Evolutionary conservation across 129 eudicot species (phyloP).

Genomic region (Flaveria ramosissima): DNA sequence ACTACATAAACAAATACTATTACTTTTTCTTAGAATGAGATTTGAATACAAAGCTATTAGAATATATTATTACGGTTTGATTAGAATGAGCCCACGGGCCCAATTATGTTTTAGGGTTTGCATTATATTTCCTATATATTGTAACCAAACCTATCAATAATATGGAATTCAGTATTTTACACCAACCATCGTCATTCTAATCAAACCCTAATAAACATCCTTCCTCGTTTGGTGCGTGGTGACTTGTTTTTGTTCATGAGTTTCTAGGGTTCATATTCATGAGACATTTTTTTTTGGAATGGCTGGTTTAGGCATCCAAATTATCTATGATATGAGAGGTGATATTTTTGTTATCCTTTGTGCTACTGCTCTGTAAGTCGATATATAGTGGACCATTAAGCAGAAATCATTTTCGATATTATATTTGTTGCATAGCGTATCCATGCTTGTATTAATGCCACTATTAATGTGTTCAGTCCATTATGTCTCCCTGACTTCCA

Average conservation of each 20-base stretch:
- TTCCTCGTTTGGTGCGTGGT: background rate
- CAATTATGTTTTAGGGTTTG: no score
- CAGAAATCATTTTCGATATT: background rate
- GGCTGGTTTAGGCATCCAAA: background rate
- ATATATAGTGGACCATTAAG: slow-evolving; percentile 18
- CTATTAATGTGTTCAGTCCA: slow-evolving; percentile 12
- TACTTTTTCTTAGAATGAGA: background rate
- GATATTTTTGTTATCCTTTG: slow-evolving; percentile 8
- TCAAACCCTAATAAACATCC: no score
- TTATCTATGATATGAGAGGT: slow-evolving; percentile 1
- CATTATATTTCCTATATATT: no score
- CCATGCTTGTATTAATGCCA: slow-evolving; percentile 18
- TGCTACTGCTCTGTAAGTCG: background rate
- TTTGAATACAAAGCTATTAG: slow-evolving; percentile 1
- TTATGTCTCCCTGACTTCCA: slow-evolving; percentile 15
- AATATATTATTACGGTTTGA: no score
- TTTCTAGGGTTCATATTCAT: background rate
- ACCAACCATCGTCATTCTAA: no score
- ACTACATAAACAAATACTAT: background rate
- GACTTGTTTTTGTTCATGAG: slow-evolving; percentile 13
- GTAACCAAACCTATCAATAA: no score
- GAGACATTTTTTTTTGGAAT: background rate
- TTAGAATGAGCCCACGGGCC: no score
- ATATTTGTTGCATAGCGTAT: slow-evolving; percentile 6
- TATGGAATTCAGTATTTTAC: no score